Percentiles rank a stretch among this genome's conserved stretches.
Conservation (phyloP, 805 yeast species). For the Suhomyces sp. region DNA sequence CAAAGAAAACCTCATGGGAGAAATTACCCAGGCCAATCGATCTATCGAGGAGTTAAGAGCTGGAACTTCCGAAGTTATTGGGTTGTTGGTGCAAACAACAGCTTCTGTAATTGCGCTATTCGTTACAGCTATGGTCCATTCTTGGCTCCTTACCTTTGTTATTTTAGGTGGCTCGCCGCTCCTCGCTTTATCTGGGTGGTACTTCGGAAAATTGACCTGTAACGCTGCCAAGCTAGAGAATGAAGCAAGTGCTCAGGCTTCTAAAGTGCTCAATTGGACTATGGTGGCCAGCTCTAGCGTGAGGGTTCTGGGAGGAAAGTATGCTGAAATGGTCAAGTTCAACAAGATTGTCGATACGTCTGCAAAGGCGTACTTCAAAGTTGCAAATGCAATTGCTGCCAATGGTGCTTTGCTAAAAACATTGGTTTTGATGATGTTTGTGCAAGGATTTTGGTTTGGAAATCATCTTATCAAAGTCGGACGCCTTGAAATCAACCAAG, state of each 20-base stretch:
- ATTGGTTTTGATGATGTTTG: conserved; percentile 69
- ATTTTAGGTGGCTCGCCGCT: conserved; percentile 75
- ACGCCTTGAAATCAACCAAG: conserved; percentile 54
- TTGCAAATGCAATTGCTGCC: conserved; percentile 47
- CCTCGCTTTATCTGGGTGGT: conserved; percentile 46
- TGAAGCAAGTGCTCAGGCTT: conserved; percentile 47
- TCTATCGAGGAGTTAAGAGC: conserved; percentile 70
- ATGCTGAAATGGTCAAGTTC: conserved; percentile 48
- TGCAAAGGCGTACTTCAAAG: conserved; percentile 37
- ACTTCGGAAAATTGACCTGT: conserved; percentile 52
- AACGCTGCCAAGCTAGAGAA: conserved; percentile 57
- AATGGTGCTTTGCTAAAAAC: conserved; percentile 58
- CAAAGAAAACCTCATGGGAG: conserved; percentile 56
- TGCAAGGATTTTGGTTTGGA: conserved; percentile 94
- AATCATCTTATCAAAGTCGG: conserved; percentile 56
- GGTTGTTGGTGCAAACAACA: conserved; percentile 50
- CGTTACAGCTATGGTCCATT: conserved; percentile 65
- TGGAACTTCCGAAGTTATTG: conserved; percentile 66
- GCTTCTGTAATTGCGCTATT: conserved; percentile 55
- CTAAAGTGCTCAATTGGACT: conserved; percentile 69
- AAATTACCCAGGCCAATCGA: conserved; percentile 61
- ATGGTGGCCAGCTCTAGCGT: conserved; percentile 59
- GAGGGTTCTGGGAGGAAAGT: conserved; percentile 57
- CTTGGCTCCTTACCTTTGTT: conserved; percentile 83
- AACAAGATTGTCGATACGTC: conserved; percentile 31